Conservation (phyloP, 1,284 basidiomycete species). For the Pseudozyma tsukubaensis region DNA sequence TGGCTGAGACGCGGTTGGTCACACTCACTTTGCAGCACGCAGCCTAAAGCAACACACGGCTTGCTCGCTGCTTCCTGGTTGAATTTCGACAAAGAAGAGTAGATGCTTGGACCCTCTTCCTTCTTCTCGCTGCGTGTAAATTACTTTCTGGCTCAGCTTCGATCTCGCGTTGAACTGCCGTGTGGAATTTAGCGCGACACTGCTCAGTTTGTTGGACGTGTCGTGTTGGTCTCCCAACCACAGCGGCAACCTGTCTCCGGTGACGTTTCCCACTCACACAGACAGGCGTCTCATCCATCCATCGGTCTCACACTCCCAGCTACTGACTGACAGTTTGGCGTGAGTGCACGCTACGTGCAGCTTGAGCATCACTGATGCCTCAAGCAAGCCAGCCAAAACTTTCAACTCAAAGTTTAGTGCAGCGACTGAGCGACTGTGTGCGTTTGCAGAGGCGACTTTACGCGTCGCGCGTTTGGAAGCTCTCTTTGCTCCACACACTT, state of each 20-base stretch:
- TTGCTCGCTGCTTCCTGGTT: neutral
- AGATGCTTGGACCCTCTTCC: slow-evolving; percentile 13
- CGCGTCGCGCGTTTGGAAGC: slow-evolving; percentile 33
- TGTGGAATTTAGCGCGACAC: slow-evolving; percentile 2
- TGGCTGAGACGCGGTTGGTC: slow-evolving; percentile 2
- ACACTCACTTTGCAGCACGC: neutral
- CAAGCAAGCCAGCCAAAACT: no score
- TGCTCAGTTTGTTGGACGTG: slow-evolving; percentile 1
- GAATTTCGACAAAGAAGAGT: neutral
- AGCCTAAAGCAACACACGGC: neutral
- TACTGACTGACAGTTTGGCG: no score
- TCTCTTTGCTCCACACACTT: slow-evolving; percentile 18
- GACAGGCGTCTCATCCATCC: no score
- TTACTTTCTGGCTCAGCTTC: neutral
- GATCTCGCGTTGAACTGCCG: slow-evolving; percentile 8
- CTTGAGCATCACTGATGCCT: no score
- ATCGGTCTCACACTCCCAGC: no score
- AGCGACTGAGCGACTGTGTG: no score
- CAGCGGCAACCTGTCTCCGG: neutral
- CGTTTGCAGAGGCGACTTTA: no score
- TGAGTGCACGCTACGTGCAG: no score
- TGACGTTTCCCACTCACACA: no score
- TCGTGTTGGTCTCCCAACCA: slow-evolving; percentile 5
- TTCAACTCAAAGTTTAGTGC: no score
- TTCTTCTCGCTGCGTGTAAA: slow-evolving; percentile 7